phyloP scores from a whole-genome alignment of 2,329 filamentous ascomycete species.

The Botryosphaeria dothidea region DNA sequence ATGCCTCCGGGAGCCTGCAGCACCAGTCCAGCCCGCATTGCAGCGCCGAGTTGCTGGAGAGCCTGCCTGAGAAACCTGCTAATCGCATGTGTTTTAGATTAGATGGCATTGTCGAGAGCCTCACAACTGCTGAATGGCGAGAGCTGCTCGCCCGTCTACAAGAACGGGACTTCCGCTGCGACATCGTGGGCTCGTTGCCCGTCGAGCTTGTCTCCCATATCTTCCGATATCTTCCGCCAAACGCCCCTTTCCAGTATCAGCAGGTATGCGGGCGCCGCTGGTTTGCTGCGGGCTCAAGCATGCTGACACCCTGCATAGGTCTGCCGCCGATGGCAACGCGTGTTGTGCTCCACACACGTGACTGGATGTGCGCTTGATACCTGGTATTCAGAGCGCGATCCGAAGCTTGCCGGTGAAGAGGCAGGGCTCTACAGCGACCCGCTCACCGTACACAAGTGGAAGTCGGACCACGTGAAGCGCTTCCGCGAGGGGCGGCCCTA shows the following conservation, averaged over 20 bases:
- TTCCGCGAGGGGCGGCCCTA: conserved; percentile 26
- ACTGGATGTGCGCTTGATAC: conserved; percentile 24
- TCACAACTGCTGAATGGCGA: conserved; percentile 36
- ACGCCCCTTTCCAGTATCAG: conserved; percentile 32
- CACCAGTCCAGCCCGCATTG: neutral
- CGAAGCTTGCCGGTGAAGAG: conserved; percentile 22
- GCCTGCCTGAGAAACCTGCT: neutral
- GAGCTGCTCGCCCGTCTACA: conserved; percentile 24
- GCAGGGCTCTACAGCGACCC: conserved; percentile 23
- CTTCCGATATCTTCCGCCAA: conserved; percentile 35
- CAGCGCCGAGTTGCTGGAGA: neutral
- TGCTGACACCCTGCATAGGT: conserved; percentile 28
- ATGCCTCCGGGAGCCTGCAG: neutral
- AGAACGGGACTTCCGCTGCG: conserved; percentile 30
- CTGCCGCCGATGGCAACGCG: conserved; percentile 33
- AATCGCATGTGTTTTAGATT: conserved; percentile 25
- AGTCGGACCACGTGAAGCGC: conserved; percentile 29
- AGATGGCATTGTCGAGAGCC: conserved; percentile 26
- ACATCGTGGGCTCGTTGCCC: conserved; percentile 39
- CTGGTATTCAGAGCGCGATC: conserved; percentile 27
- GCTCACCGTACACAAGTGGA: conserved; percentile 18
- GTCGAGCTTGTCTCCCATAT: conserved; percentile 39
- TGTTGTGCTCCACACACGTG: conserved; percentile 30
- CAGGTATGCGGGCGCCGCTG: conserved; percentile 21
- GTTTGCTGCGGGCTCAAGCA: neutral